These are phyloP conservation scores for Kurtzmaniella cleridarum DNA, from an alignment of 805 yeast genomes.

Conservation along the genomic window DNA sequence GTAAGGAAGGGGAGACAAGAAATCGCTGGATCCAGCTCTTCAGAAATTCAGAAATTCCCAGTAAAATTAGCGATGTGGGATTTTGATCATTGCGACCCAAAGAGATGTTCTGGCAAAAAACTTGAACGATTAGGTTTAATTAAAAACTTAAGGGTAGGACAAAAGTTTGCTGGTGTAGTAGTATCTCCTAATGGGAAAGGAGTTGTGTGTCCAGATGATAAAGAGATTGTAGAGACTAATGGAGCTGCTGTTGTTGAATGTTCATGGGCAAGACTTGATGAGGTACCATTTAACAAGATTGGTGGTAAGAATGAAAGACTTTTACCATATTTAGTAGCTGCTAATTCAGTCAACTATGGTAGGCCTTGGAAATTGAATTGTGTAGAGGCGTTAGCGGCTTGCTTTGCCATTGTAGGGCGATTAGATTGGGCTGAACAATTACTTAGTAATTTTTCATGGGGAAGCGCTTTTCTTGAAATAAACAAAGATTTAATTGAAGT, in stretches of 20 bases:
- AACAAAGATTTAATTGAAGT: conserved; percentile 72
- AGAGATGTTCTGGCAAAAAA: conserved; percentile 93
- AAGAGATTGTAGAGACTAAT: conserved; percentile 61
- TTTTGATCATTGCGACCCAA: conserved; percentile 97
- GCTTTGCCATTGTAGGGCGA: conserved; percentile 90
- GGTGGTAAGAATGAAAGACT: conserved; percentile 88
- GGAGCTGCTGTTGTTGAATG: conserved; percentile 99
- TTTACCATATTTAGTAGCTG: conserved; percentile 89
- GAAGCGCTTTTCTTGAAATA: conserved; percentile 76
- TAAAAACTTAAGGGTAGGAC: conserved; percentile 78
- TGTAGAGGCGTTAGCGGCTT: conserved; percentile 96
- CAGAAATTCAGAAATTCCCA: conserved; percentile 46
- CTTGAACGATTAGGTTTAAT: conserved; percentile 84
- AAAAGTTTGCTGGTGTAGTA: conserved; percentile 83
- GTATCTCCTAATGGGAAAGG: conserved; percentile 90
- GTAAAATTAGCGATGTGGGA: conserved; percentile 98
- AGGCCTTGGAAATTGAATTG: conserved; percentile 94
- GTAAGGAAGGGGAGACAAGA: conserved; percentile 35
- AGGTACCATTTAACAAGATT: conserved; percentile 87
- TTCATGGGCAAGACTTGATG: conserved; percentile 97
- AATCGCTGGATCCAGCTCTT: conserved; percentile 18
- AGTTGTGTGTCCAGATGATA: conserved; percentile 86
- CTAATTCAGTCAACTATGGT: conserved; percentile 96
- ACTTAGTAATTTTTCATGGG: conserved; percentile 86
- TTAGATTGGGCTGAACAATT: conserved; percentile 81